Base-by-base conservation (phyloP, 2,329 filamentous ascomycete species). In the Colletotrichum gigasporum region DNA sequence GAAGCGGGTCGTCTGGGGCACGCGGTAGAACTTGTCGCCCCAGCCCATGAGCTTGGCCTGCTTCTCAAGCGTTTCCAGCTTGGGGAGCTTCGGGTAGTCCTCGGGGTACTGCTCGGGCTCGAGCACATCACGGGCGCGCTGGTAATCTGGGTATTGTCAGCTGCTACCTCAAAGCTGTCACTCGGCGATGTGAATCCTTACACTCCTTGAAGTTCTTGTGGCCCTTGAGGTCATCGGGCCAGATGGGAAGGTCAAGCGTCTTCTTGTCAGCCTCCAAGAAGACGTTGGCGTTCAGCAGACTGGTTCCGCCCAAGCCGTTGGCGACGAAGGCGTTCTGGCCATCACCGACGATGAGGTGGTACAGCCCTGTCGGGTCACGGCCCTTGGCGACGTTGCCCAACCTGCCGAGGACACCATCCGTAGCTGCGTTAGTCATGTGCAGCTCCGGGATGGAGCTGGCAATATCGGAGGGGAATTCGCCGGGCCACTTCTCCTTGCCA, bases 251-350 rank as follows among this genome's bases (percentile, higher is more conserved):
- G 2, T 73, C 70, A 56, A 91, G 74, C 0, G 86, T 85, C 3
- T 80, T 78, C 9, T 83, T 71, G 55, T 90, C 87, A 3, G 87
- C 84, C 67, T 85, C 81, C 12, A 91, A 75, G 68, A 89, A 91
- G 2, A 91, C 85, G 69, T 91, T 90, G 11, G 88, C 87, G 65
- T 91, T 91, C 26, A 91, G 81, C 18, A 91, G 72, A 71, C 87
- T 90, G 1, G 87, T 89, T 4, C 88, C 89, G 8, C 89, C 89
- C n/a, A 91, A 83, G 1, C 78, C 78, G 68, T 75, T 76, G 41
- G 71, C 77, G 12, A 74, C 68, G 32, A 80, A 78, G 1, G 79
- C 77, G 69, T 83, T 80, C 63, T 83, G 80, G 2, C 80, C 81
- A 41, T 82, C 74, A 0, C 82, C 80, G 16, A 79, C 70, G 5